Conservation (phyloP, 2,329 filamentous ascomycete species). For the Fusarium sp. region DNA sequence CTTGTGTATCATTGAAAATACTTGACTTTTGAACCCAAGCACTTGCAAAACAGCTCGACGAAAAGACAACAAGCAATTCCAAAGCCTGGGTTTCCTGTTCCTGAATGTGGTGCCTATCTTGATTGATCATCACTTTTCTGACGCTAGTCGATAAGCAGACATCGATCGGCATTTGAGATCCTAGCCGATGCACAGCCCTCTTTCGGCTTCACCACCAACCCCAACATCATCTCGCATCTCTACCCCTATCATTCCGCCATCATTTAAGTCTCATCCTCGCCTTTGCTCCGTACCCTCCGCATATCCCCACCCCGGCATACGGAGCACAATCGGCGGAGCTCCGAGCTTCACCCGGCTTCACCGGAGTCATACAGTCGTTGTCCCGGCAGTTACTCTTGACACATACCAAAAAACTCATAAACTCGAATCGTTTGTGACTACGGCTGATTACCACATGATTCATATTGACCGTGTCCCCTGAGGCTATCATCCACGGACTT, state of each 20-base stretch:
- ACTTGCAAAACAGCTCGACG: not conserved
- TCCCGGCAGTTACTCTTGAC: not conserved
- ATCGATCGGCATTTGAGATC: constrained; percentile 13
- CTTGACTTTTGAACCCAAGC: not conserved
- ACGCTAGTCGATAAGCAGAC: constrained; percentile 23
- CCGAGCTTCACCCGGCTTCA: not conserved
- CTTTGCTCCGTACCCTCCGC: constrained; percentile 12
- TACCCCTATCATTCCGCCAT: not conserved
- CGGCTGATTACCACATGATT: not conserved
- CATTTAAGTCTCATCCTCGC: not conserved
- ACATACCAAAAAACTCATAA: not conserved
- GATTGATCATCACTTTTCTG: constrained; percentile 25
- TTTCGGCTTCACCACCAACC: constrained; percentile 12
- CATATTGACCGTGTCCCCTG: not conserved
- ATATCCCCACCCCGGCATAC: constrained; percentile 10
- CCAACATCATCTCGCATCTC: constrained; percentile 13
- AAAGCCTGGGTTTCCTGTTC: not conserved
- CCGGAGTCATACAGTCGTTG: not conserved
- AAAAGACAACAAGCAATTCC: not conserved
- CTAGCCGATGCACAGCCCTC: constrained; percentile 15
- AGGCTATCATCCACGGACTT: not conserved
- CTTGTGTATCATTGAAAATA: not conserved
- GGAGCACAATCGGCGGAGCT: constrained; percentile 11
- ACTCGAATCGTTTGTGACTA: not conserved
- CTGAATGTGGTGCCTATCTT: not conserved